Evolutionary conservation across 2,329 filamentous ascomycete genomes (phyloP).

Genomic region (Neopestalotiopsis sp.): DNA sequence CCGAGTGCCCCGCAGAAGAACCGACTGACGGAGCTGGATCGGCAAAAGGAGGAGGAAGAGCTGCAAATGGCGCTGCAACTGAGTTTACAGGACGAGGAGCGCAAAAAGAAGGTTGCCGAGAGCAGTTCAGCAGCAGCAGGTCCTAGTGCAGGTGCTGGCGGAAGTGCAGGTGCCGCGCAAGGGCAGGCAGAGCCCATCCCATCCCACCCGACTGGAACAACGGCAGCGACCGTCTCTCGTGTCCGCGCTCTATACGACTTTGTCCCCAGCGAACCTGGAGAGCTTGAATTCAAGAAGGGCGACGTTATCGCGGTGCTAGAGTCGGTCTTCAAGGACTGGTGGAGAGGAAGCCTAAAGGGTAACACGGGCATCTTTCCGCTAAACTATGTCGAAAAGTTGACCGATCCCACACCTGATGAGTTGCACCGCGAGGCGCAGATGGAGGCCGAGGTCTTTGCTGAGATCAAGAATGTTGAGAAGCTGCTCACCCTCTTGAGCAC

Average conservation of each 20-base stretch:
- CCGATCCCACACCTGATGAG: constrained; percentile 93
- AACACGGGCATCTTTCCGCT: constrained; percentile 97
- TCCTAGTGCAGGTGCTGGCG: constrained; percentile 32
- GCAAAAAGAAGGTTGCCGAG: constrained; percentile 55
- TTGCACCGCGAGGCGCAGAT: constrained; percentile 94
- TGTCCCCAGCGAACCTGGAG: constrained; percentile 88
- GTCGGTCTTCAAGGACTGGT: constrained; percentile 99
- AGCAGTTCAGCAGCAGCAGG: constrained; percentile 41
- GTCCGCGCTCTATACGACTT: constrained; percentile 96
- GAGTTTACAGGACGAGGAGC: constrained; percentile 86
- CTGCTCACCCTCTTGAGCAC: constrained; percentile 90
- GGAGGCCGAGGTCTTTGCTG: constrained; percentile 74
- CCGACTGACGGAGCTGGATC: constrained; percentile 85
- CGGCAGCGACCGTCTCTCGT: constrained; percentile 92
- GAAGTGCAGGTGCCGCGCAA: constrained; percentile 33
- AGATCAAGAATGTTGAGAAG: constrained; percentile 69
- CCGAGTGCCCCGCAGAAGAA: constrained; percentile 94
- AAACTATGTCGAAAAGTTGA: constrained; percentile 97
- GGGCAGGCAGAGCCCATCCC: constrained; percentile 52
- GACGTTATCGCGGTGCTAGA: constrained; percentile 97
- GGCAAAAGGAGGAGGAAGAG: constrained; percentile 96
- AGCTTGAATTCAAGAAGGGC: constrained; percentile 94
- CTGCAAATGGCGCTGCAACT: constrained; percentile 93
- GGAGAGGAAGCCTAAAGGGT: constrained; percentile 92
- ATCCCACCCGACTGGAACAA: constrained; percentile 79